phyloP scores from a whole-genome alignment of 1,284 basidiomycete genomes.

The Bondarzewia mesenterica region DNA sequence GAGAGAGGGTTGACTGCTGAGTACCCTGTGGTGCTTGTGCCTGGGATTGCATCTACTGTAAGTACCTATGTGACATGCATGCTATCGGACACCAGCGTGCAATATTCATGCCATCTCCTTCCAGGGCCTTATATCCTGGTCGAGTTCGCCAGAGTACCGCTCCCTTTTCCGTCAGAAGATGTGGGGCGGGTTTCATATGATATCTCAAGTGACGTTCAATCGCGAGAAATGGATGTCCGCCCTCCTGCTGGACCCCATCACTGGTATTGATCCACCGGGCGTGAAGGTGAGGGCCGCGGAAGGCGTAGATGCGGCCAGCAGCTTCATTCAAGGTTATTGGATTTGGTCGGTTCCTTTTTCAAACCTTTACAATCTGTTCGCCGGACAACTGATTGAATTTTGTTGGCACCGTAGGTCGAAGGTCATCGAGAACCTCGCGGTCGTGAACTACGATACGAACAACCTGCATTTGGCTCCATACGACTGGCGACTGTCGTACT shows the following conservation, averaged over 20 bases:
- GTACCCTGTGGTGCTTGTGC: constrained; percentile 75
- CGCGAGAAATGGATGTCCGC: constrained; percentile 85
- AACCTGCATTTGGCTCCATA: constrained; percentile 84
- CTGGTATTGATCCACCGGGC: constrained; percentile 88
- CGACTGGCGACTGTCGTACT: constrained; percentile 88
- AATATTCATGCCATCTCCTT: not conserved
- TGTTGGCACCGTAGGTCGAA: constrained; percentile 53
- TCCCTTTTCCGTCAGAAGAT: constrained; percentile 79
- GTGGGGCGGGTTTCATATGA: constrained; percentile 85
- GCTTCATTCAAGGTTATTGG: constrained; percentile 93
- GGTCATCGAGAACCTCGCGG: constrained; percentile 90
- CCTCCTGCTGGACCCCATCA: constrained; percentile 85
- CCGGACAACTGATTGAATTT: not conserved
- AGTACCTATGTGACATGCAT: constrained; percentile 15
- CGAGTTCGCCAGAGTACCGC: constrained; percentile 70
- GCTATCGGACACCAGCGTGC: not conserved
- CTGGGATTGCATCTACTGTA: constrained; percentile 74
- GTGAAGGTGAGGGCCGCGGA: constrained; percentile 89
- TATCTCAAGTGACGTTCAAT: constrained; percentile 82
- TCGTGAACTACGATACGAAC: constrained; percentile 86
- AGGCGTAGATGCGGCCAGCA: constrained; percentile 84
- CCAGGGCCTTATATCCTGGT: constrained; percentile 81
- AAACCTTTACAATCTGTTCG: not conserved
- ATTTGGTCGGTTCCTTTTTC: constrained; percentile 60
- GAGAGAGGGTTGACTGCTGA: constrained; percentile 62